Base-by-base conservation (phyloP, 768 basidiomycete genomes). In the Chalciporus sphaerocephalus region DNA sequence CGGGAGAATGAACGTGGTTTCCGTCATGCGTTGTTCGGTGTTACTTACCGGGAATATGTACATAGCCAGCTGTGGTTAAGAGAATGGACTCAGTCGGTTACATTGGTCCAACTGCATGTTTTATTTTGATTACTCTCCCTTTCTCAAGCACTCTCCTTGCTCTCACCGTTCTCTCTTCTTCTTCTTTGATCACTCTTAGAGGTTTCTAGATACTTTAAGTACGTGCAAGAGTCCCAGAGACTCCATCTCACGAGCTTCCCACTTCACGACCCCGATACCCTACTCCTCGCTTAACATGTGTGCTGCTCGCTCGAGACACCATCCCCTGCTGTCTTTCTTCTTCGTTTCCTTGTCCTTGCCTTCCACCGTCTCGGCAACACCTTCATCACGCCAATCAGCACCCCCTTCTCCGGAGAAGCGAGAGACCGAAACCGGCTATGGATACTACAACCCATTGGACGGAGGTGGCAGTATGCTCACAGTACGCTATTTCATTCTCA, bases 381-480 rank as follows among this genome's bases (percentile, higher is more conserved):
- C n/a, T 8, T 24, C 28, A 1, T 34, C 46, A 18, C 11, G n/a
- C 1, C 46, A 53, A 2, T 41, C 50, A 4, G 36, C 34, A 15
- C 49, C 49, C 34, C 47, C 28, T 44, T 2, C 28, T 12, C 28
- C 54, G 49, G 52, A 56, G 47, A 18, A 58, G 62, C 27, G 47
- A 1, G 28, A 10, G 11, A 28, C 11, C 15, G 28, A 40, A 20
- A 58, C 65, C 8, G 56, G 52, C 22, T 47, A 51, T 33, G 88
- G 87, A 3, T 92, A 75, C 60, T 82, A 76, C 51, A 69, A 76
- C 48, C 86, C 87, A 1, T 44, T 59, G 7, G 54, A 64, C 9
- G 67, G 59, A 28, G 85, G 86, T 5, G 91, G 91, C 0, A 74
- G 71, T 47, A 78, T 85, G 78, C 66, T 91, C 3, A 85, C 86